A percentile compares a stretch with the other conserved stretches of the same genome.
phyloP scores from a whole-genome alignment of 1,284 basidiomycete genomes.

The Apiotrichum siamense region DNA sequence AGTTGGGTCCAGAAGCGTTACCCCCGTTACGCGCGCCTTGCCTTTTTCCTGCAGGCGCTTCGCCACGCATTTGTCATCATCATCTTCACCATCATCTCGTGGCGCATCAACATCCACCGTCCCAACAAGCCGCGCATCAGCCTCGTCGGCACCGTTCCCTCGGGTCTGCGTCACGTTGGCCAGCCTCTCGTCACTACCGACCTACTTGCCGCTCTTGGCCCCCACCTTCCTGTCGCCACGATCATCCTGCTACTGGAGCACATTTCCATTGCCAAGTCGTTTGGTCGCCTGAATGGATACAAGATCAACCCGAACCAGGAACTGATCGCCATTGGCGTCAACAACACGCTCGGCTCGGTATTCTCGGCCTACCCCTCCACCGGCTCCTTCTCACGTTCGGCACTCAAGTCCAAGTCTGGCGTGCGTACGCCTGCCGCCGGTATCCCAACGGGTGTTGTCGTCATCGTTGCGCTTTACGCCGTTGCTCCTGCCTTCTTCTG shows the following conservation, averaged over 20 bases:
- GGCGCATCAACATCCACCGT: constrained; percentile 66
- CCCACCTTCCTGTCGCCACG: constrained; percentile 81
- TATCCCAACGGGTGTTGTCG: constrained; percentile 76
- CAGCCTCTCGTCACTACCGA: constrained; percentile 60
- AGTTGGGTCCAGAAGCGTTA: constrained; percentile 58
- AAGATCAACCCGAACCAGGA: constrained; percentile 98
- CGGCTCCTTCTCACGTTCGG: constrained; percentile 95
- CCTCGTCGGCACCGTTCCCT: constrained; percentile 74
- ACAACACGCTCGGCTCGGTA: constrained; percentile 61
- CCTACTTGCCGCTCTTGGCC: constrained; percentile 64
- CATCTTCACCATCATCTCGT: constrained; percentile 75
- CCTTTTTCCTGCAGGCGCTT: constrained; percentile 80
- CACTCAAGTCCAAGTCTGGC: constrained; percentile 91
- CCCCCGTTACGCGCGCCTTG: constrained; percentile 64
- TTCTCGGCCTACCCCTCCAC: constrained; percentile 95
- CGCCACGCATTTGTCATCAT: constrained; percentile 84
- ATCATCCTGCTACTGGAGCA: constrained; percentile 95
- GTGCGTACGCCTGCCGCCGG: constrained; percentile 92
- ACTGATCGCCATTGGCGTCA: constrained; percentile 93
- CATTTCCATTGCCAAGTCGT: constrained; percentile 92
- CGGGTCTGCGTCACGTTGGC: constrained; percentile 72
- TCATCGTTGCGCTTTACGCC: constrained; percentile 90
- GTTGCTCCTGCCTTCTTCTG: constrained; percentile 77
- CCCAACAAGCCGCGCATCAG: constrained; percentile 67
- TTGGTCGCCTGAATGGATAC: constrained; percentile 92